phyloP scores from a whole-genome alignment of 345 rosid genomes.

The Gossypium mustelinum region DNA sequence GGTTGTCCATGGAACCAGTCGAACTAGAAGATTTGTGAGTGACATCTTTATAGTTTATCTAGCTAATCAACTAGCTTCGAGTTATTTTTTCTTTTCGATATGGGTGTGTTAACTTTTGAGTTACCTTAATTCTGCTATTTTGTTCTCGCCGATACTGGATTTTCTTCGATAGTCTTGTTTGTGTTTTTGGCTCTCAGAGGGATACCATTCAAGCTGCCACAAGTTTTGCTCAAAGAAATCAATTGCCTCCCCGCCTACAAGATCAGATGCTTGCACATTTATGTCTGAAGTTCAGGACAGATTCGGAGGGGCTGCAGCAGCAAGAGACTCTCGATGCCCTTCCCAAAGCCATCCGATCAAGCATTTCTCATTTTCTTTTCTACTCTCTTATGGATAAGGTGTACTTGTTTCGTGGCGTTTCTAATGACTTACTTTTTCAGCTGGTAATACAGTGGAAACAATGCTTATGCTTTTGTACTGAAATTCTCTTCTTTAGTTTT shows the following conservation, averaged over 20 bases:
- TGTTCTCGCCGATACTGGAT: neutral
- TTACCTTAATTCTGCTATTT: neutral
- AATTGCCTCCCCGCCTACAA: constrained; percentile 50
- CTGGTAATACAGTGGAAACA: constrained; percentile 40
- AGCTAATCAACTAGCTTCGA: constrained; percentile 1
- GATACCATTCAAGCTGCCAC: constrained; percentile 74
- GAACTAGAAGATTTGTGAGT: constrained; percentile 88
- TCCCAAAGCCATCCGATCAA: constrained; percentile 74
- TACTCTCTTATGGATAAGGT: constrained; percentile 58
- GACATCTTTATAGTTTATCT: neutral
- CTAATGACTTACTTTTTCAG: constrained; percentile 70
- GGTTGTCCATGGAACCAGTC: constrained; percentile 93
- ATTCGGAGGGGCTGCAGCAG: constrained; percentile 73
- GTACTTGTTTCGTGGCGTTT: constrained; percentile 64
- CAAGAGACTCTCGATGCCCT: constrained; percentile 71
- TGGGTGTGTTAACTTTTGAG: neutral
- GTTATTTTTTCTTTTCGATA: neutral
- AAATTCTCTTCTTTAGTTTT: neutral
- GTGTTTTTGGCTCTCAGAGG: constrained; percentile 33
- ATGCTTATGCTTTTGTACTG: constrained; percentile 13
- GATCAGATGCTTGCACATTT: constrained; percentile 84
- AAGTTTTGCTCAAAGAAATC: constrained; percentile 62
- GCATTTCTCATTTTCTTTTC: constrained; percentile 68
- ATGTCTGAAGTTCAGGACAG: constrained; percentile 64
- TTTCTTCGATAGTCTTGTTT: neutral